A percentile compares a stretch with the other conserved stretches of the same genome.
Evolutionary conservation across 164 flowering plant genomes (phyloP).

Genomic region (Chimonanthus praecox): DNA sequence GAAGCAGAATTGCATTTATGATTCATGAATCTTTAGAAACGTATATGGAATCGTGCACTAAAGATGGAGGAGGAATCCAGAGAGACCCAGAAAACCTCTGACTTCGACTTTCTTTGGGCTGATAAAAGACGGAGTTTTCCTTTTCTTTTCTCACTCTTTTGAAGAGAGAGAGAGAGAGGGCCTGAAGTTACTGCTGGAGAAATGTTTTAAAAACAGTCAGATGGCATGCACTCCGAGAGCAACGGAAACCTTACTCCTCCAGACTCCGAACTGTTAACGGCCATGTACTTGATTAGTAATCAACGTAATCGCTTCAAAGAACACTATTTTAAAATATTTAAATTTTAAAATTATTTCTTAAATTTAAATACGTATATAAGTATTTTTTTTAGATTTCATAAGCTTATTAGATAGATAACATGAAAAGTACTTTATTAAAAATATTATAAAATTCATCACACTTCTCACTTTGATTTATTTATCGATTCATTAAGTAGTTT

Average conservation of each 20-base stretch:
- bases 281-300: too few relatives aligned
- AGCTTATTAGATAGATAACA: too few relatives aligned
- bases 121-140: conserved; percentile 32
- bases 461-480: too few relatives aligned
- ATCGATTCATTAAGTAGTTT: too few relatives aligned
- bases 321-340: too few relatives aligned
- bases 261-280: too few relatives aligned
- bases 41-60: conserved; percentile 5
- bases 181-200: background rate
- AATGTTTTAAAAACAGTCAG: background rate
- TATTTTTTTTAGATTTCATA: too few relatives aligned
- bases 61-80: conserved; percentile 28
- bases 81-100: conserved; percentile 22
- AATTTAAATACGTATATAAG: too few relatives aligned
- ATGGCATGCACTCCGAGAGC: background rate
- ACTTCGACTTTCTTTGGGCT: conserved; percentile 26
- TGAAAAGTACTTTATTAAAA: too few relatives aligned
- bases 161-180: conserved; percentile 6
- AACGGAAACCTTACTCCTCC: background rate
- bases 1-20: conserved; percentile 5
- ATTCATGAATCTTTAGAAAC: conserved; percentile 16
- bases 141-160: conserved; percentile 13
- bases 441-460: too few relatives aligned
- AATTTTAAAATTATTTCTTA: too few relatives aligned
- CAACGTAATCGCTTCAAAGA: too few relatives aligned